Base-by-base conservation (phyloP, 805 yeast genomes). In the Ogataea corticis region DNA sequence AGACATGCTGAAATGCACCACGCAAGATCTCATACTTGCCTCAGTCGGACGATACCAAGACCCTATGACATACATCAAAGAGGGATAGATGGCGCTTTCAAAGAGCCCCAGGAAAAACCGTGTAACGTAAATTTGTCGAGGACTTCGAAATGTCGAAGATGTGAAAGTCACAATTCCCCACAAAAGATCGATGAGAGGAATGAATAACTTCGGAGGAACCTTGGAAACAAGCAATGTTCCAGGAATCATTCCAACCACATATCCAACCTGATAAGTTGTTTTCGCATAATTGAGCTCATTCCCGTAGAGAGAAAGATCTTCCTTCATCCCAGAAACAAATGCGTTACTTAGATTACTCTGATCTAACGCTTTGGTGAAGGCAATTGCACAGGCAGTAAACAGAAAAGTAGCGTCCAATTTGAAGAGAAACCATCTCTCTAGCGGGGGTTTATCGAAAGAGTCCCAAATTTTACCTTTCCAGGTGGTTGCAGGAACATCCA, bases 141-240 rank as follows among this genome's bases (percentile, higher is more conserved):
- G 73, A 10, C 69, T 69, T 17, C 73, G 65, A 11, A 77, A 79
- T 49, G 70, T 70, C 55, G 71, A 80, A 38, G 77, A 68, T 14
- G 75, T 71, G 38, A 82, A 69, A 1, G 88, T 82, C 45, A 82
- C 71, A 47, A 83, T 63, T 2, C 85, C 77, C 88, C 87, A 85
- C 35, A 76, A 66, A 35, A 83, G 52, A 57, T 84, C 91, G 65
- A 79, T 71, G 2, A 67, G 48, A 49, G 25, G 25, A 21, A 21
- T 21, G 9, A 21, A 21, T 21, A 21, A 21, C 33, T 34, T 17
- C 45, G 49, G 13, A 40, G 33, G 18, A 11, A 46, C 19, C 13
- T 33, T 47, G 15, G 34, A 33, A 13, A 44, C 58, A 29, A 79
- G 69, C 49, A 79, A 52, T 55, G 79, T 79, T 72, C n/a, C 17